Percentiles rank a stretch among this genome's conserved stretches.
phyloP scores from a whole-genome alignment of 169 alveolate genomes.

The Plasmodium relictum region DNA sequence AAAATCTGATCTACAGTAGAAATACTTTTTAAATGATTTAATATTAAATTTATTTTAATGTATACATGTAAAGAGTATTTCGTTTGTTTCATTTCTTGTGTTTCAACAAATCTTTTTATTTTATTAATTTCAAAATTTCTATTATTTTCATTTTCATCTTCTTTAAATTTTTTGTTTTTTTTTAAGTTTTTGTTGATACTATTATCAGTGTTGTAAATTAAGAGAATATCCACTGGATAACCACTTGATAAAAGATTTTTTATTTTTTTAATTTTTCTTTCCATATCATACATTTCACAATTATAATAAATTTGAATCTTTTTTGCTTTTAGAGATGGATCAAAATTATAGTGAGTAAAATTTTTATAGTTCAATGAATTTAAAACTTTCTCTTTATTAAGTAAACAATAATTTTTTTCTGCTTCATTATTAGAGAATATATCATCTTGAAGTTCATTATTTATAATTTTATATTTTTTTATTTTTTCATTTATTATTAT shows the following conservation, averaged over 20 bases:
- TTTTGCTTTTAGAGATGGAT: constrained; percentile 59
- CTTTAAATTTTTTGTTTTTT: neutral
- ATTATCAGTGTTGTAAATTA: constrained; percentile 24
- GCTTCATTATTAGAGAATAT: neutral
- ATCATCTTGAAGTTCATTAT: neutral
- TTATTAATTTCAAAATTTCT: neutral
- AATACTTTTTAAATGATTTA: constrained; percentile 41
- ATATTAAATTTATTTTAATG: constrained; percentile 24
- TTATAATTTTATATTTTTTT: neutral
- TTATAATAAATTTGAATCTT: constrained; percentile 66
- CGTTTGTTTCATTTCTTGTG: constrained; percentile 16
- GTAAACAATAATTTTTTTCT: neutral
- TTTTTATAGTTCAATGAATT: constrained; percentile 6
- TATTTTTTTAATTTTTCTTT: constrained; percentile 48
- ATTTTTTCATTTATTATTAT: neutral
- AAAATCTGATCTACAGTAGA: constrained; percentile 49
- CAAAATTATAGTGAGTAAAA: constrained; percentile 23
- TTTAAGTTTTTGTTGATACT: neutral
- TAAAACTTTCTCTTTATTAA: neutral
- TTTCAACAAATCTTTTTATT: neutral
- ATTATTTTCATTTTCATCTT: neutral
- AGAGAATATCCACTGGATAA: constrained; percentile 53
- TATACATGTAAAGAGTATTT: constrained; percentile 42
- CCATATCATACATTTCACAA: constrained; percentile 64
- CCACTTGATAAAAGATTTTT: constrained; percentile 49